Evolutionary conservation across 2,329 filamentous ascomycete species (phyloP).

Genomic region (Pezicula carpinea): DNA sequence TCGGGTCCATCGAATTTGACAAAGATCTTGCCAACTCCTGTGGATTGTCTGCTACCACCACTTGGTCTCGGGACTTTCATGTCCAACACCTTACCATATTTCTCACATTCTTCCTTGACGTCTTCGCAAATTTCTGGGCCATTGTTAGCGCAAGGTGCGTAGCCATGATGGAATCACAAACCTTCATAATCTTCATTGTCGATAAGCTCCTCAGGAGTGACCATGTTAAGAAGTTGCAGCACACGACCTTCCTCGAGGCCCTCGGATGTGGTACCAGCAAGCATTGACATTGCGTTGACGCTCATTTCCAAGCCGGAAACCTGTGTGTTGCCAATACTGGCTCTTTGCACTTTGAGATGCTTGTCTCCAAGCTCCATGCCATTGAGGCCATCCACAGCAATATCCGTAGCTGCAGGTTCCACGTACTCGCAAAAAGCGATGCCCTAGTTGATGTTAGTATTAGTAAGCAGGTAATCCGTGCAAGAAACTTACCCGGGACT

Average conservation of each 20-base stretch:
- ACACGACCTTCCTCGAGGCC: slow-evolving; percentile 80
- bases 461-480: background rate
- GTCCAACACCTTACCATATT: slow-evolving; percentile 81
- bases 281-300: slow-evolving; percentile 95
- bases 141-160: slow-evolving; percentile 30
- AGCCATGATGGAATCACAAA: slow-evolving; percentile 34
- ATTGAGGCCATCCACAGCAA: slow-evolving; percentile 86
- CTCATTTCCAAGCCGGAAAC: slow-evolving; percentile 89
- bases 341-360: slow-evolving; percentile 78
- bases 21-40: slow-evolving; percentile 95
- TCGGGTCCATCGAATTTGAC: slow-evolving; percentile 84
- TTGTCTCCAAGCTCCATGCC: slow-evolving; percentile 90
- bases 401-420: slow-evolving; percentile 70
- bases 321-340: slow-evolving; percentile 91
- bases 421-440: slow-evolving; percentile 96
- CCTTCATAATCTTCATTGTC: slow-evolving; percentile 95
- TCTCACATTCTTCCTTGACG: slow-evolving; percentile 85
- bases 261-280: slow-evolving; percentile 80
- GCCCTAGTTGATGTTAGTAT: slow-evolving; percentile 52
- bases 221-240: slow-evolving; percentile 95
- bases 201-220: slow-evolving; percentile 89
- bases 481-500: slow-evolving; percentile 67
- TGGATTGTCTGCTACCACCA: slow-evolving; percentile 75
- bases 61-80: slow-evolving; percentile 89
- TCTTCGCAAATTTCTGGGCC: slow-evolving; percentile 88